These are phyloP conservation scores for Starmerella bombicola DNA, from an alignment of 805 yeast species.

Conservation along the genomic window DNA sequence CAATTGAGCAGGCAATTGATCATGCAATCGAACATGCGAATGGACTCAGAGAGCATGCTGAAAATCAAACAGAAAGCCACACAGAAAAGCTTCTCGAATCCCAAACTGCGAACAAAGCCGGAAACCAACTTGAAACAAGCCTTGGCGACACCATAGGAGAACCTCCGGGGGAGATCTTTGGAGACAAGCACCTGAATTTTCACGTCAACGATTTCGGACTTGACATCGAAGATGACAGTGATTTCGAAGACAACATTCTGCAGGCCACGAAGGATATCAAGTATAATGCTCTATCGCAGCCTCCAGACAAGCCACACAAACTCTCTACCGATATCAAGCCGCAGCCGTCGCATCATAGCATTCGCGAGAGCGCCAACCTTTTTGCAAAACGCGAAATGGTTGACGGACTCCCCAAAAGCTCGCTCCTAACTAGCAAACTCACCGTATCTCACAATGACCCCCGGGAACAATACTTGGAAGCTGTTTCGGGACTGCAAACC, in stretches of 20 bases:
- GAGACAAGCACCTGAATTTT: background rate
- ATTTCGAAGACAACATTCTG: slow-evolving; percentile 33
- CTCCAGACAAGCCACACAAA: background rate
- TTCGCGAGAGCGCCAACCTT: background rate
- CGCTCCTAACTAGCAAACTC: slow-evolving; percentile 15
- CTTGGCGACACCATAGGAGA: slow-evolving; percentile 1
- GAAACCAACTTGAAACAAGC: background rate
- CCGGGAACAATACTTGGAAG: slow-evolving; percentile 21
- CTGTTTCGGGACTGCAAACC: slow-evolving; percentile 12
- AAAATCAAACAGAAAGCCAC: background rate
- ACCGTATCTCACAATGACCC: slow-evolving; percentile 15
- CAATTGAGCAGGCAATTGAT: background rate
- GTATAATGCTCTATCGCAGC: background rate
- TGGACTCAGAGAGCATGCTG: background rate
- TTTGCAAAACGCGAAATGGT: slow-evolving; percentile 9
- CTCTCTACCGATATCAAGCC: background rate
- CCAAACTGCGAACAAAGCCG: background rate
- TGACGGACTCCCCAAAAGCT: background rate
- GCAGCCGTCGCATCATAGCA: background rate
- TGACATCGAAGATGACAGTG: slow-evolving; percentile 33
- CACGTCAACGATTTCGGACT: slow-evolving; percentile 27
- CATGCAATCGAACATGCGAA: background rate
- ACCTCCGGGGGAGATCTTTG: slow-evolving; percentile 1
- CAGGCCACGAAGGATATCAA: slow-evolving; percentile 25
- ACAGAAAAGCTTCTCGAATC: background rate